phyloP scores from a whole-genome alignment of 768 basidiomycete species.

The Leccinum boreale region DNA sequence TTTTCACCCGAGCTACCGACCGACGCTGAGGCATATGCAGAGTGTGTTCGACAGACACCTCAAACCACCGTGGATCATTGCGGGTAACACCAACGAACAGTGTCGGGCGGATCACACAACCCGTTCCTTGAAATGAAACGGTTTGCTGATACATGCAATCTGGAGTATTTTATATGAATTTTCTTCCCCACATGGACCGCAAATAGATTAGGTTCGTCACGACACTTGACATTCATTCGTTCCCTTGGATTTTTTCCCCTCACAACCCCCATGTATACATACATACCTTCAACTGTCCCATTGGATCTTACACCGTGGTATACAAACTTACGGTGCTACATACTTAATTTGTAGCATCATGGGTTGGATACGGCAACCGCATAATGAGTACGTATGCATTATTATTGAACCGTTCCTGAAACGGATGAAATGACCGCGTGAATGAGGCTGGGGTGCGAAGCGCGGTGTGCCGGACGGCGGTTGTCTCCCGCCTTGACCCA shows the following conservation, averaged over 20 bases:
- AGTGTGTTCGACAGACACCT: constrained; percentile 40
- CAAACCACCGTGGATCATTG: constrained; percentile 34
- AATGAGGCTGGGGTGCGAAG: constrained; percentile 4
- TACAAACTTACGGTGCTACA: neutral
- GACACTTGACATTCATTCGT: constrained; percentile 1
- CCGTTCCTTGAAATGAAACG: constrained; percentile 47
- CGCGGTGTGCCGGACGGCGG: constrained; percentile 13
- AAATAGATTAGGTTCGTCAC: constrained; percentile 18
- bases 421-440: constrained; percentile 27
- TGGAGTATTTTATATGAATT: constrained; percentile 6
- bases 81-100: constrained; percentile 40
- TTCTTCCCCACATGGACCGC: constrained; percentile 26
- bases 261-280: constrained; percentile 21
- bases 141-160: constrained; percentile 5
- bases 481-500: constrained; percentile 4
- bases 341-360: constrained; percentile 26
- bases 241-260: constrained; percentile 9
- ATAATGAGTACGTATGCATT: constrained; percentile 11
- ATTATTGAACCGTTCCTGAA: constrained; percentile 5
- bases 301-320: neutral
- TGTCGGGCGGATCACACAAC: constrained; percentile 46
- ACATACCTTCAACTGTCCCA: neutral
- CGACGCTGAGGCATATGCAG: constrained; percentile 60
- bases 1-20: constrained; percentile 36
- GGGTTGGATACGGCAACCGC: constrained; percentile 1